Percentiles rank a stretch among this genome's conserved stretches.
These are phyloP conservation scores for Russula olivacea DNA, from an alignment of 768 basidiomycete species.

Conservation along the genomic window DNA sequence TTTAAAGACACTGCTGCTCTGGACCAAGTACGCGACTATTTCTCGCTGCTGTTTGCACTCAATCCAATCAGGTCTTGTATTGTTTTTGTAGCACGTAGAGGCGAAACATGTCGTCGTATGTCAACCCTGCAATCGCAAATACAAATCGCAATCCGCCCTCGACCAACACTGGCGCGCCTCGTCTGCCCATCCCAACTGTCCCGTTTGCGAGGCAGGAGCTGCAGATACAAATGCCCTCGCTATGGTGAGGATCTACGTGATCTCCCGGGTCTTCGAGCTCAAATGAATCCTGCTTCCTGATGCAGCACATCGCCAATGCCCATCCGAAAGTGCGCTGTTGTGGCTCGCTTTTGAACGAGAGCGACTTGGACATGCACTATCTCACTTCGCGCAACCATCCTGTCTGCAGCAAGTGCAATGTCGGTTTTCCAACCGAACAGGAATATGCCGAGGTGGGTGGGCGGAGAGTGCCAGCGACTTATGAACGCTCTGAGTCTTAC, in stretches of 20 bases:
- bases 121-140: conserved; percentile 15
- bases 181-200: conserved; percentile 16
- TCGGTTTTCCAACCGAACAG: conserved; percentile 14
- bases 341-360: conserved; percentile 14
- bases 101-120: conserved; percentile 22
- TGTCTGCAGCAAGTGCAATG: conserved; percentile 6
- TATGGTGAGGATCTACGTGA: conserved; percentile 6
- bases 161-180: conserved; percentile 23
- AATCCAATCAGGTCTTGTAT: background rate
- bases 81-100: conserved; percentile 12
- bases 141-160: conserved; percentile 21
- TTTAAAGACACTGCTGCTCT: conserved; percentile 19
- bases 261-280: background rate
- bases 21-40: conserved; percentile 12
- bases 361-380: conserved; percentile 21
- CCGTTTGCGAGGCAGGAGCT: conserved; percentile 12
- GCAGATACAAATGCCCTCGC: conserved; percentile 12
- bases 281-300: background rate
- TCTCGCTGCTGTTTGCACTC: background rate
- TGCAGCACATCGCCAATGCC: conserved; percentile 17
- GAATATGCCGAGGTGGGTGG: conserved; percentile 17
- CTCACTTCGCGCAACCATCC: conserved; percentile 21
- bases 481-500: background rate
- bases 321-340: conserved; percentile 23
- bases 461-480: background rate